Conservation (phyloP, 305 asterid genomes). For the Fraxinus sp. region DNA sequence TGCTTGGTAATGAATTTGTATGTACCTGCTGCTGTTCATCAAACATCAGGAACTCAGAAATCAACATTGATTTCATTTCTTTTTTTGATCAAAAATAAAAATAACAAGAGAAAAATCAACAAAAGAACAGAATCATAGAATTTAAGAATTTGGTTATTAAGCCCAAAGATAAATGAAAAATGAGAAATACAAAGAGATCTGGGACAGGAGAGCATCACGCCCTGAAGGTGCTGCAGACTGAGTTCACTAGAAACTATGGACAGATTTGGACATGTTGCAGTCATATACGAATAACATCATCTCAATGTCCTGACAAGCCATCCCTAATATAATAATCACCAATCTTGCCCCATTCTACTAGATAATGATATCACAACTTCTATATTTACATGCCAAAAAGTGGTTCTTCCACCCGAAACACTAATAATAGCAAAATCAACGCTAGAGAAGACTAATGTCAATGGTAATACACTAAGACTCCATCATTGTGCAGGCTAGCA, state of each 20-base stretch:
- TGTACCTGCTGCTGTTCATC: slow-evolving; percentile 58
- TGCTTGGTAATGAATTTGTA: slow-evolving; percentile 60
- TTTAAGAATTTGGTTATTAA: not conserved
- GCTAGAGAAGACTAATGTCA: not conserved
- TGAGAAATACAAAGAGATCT: not conserved
- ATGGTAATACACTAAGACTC: not conserved
- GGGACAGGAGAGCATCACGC: not conserved
- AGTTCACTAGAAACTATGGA: not conserved
- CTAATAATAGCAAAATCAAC: not conserved
- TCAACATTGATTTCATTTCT: not conserved
- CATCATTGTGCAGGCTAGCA: not conserved
- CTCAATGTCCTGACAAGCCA: not conserved
- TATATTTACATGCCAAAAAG: not conserved
- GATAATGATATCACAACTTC: not conserved
- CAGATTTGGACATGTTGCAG: not conserved
- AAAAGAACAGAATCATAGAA: not conserved
- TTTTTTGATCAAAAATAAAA: not conserved
- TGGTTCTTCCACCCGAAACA: not conserved
- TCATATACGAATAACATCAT: not conserved
- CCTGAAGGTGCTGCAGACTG: not conserved
- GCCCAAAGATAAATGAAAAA: not conserved
- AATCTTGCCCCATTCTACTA: not conserved
- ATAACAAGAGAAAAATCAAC: not conserved
- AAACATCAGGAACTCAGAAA: slow-evolving; percentile 20
- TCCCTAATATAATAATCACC: not conserved